phyloP scores from a whole-genome alignment of 768 basidiomycete species.

The Atractiella rhizophila region DNA sequence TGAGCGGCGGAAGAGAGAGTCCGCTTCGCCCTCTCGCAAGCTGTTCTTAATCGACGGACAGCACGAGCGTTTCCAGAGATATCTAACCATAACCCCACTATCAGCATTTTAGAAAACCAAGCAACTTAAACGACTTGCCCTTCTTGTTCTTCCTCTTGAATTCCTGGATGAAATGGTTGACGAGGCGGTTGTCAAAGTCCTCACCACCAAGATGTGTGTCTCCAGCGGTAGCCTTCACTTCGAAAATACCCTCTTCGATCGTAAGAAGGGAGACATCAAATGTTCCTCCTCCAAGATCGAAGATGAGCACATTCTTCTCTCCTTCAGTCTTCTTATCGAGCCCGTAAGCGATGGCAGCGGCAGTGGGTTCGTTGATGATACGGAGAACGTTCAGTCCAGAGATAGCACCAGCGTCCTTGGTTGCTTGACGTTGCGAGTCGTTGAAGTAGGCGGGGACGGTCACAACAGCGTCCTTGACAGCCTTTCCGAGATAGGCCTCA shows the following conservation, averaged over 20 bases:
- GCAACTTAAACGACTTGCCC: slow-evolving; percentile 26
- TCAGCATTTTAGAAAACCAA: neutral
- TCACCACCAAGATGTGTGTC: slow-evolving; percentile 96
- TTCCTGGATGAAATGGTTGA: slow-evolving; percentile 87
- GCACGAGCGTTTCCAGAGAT: slow-evolving; percentile 78
- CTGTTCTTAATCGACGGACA: slow-evolving; percentile 84
- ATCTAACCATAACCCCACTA: slow-evolving; percentile 28
- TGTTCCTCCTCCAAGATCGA: slow-evolving; percentile 94
- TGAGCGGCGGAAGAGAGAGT: slow-evolving; percentile 90
- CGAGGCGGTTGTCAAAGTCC: slow-evolving; percentile 92
- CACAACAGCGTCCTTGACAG: slow-evolving; percentile 36
- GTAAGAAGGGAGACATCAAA: slow-evolving; percentile 93
- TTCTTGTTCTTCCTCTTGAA: slow-evolving; percentile 98
- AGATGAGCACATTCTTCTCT: slow-evolving; percentile 89
- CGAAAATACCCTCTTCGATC: slow-evolving; percentile 92
- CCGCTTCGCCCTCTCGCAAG: slow-evolving; percentile 95
- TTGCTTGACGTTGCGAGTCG: slow-evolving; percentile 93
- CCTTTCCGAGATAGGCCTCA: slow-evolving; percentile 39
- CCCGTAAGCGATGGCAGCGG: slow-evolving; percentile 93
- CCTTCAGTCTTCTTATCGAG: slow-evolving; percentile 77
- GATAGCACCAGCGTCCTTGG: slow-evolving; percentile 89
- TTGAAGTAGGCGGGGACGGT: slow-evolving; percentile 90
- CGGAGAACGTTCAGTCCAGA: slow-evolving; percentile 84
- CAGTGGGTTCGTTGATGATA: slow-evolving; percentile 97
- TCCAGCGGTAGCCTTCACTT: slow-evolving; percentile 93